Percentiles rank a stretch among this genome's conserved stretches.
phyloP scores from a whole-genome alignment of 2,329 filamentous ascomycete species.

The Biscogniauxia marginata region DNA sequence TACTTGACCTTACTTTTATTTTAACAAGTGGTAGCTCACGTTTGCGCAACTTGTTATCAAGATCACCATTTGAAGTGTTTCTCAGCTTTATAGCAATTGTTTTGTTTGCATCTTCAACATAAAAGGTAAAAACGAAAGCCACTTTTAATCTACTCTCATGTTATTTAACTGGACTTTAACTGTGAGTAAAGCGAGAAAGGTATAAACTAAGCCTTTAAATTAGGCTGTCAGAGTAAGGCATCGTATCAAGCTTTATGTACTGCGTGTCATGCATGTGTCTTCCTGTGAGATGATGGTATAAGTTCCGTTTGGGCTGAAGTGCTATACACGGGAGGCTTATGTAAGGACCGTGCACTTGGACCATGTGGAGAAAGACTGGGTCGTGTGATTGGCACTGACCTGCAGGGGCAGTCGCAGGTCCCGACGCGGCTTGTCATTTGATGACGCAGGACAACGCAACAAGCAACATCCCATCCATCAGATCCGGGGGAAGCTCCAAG shows the following conservation, averaged over 20 bases:
- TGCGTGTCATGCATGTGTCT: background rate
- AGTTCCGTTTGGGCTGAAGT: background rate
- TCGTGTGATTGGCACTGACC: background rate
- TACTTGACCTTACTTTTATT: too few species aligned
- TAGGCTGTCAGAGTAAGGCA: background rate
- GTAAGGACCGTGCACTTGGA: background rate
- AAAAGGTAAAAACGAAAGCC: too few species aligned
- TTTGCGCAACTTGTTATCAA: too few species aligned
- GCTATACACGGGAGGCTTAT: background rate
- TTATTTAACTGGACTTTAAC: too few species aligned
- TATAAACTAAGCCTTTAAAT: too few species aligned
- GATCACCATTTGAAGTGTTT: too few species aligned
- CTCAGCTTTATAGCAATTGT: too few species aligned
- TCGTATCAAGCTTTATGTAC: background rate
- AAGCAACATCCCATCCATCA: conserved; percentile 3
- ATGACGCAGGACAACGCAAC: conserved; percentile 23
- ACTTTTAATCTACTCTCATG: too few species aligned
- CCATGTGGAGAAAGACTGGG: background rate
- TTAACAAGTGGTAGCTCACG: too few species aligned
- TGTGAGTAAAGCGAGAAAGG: too few species aligned
- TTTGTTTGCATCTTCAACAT: too few species aligned
- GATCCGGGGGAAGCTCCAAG: background rate
- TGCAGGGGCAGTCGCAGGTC: conserved; percentile 7
- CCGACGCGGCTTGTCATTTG: conserved; percentile 14
- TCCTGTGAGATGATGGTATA: background rate